Conservation (phyloP, 805 yeast genomes). For the Barnettozyma botsteinii region DNA sequence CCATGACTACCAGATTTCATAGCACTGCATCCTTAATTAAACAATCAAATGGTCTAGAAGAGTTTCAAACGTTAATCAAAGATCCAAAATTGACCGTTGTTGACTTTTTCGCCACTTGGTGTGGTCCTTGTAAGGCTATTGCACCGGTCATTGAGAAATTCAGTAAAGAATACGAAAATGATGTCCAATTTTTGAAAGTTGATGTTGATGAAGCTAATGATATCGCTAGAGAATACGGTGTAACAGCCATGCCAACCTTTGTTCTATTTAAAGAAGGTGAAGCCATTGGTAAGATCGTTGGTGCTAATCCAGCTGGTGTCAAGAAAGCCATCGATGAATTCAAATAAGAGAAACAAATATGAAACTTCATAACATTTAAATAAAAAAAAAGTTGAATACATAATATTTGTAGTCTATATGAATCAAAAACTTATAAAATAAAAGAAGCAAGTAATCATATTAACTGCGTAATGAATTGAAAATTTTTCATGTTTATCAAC, state of each 20-base stretch:
- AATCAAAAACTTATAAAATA: too few species aligned
- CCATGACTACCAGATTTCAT: constrained; percentile 8
- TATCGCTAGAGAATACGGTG: constrained; percentile 53
- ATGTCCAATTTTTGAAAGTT: constrained; percentile 59
- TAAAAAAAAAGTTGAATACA: not conserved
- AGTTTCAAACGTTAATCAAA: constrained; percentile 32
- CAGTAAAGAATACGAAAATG: constrained; percentile 32
- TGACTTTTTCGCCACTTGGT: constrained; percentile 71
- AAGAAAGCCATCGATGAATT: constrained; percentile 28
- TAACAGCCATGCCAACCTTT: constrained; percentile 76
- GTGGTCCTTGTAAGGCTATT: constrained; percentile 75
- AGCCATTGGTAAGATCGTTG: constrained; percentile 51
- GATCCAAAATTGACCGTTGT: constrained; percentile 43
- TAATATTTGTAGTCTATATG: not conserved
- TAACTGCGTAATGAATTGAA: not conserved
- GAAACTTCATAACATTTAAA: too few species aligned
- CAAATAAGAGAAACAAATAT: constrained; percentile 10
- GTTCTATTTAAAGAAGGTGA: constrained; percentile 56
- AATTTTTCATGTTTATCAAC: not conserved
- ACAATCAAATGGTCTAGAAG: constrained; percentile 29
- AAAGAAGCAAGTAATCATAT: too few species aligned
- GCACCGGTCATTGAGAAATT: constrained; percentile 48
- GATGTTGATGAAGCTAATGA: constrained; percentile 64
- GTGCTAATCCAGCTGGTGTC: constrained; percentile 44
- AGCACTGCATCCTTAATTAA: constrained; percentile 26